phyloP scores from a whole-genome alignment of 768 basidiomycete genomes.

The Kwoniella dendrophila region DNA sequence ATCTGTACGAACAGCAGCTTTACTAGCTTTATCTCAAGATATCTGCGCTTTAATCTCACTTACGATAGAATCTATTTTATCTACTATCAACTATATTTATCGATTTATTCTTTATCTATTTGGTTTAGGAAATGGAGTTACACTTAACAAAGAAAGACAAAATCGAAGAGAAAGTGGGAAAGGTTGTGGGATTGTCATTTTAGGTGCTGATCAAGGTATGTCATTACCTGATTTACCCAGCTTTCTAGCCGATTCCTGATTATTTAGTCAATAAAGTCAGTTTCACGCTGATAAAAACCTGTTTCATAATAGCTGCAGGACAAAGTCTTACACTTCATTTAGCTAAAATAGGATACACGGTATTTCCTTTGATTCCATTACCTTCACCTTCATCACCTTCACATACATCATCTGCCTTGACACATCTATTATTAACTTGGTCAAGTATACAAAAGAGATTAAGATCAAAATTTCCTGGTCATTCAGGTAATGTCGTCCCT shows the following conservation, averaged over 20 bases:
- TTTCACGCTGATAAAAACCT: not conserved
- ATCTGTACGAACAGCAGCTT: slow-evolving; percentile 15
- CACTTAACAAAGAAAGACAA: not conserved
- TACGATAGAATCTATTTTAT: slow-evolving; percentile 35
- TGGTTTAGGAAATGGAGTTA: slow-evolving; percentile 16
- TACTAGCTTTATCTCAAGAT: slow-evolving; percentile 38
- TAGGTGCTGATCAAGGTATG: slow-evolving; percentile 43
- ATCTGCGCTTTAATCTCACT: slow-evolving; percentile 38
- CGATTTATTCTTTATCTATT: slow-evolving; percentile 14
- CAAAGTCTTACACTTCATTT: slow-evolving; percentile 41
- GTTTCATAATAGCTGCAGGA: slow-evolving; percentile 27
- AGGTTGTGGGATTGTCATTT: slow-evolving; percentile 40
- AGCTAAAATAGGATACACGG: slow-evolving; percentile 45
- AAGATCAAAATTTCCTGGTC: slow-evolving; percentile 25
- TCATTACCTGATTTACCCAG: no score
- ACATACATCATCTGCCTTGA: slow-evolving; percentile 37
- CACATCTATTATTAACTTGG: slow-evolving; percentile 39
- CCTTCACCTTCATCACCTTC: slow-evolving; percentile 37
- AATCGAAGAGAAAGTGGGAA: slow-evolving; percentile 28
- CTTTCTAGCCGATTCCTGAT: no score
- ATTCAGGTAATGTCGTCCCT: slow-evolving; percentile 42
- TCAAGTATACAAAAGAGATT: slow-evolving; percentile 41
- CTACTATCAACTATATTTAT: slow-evolving; percentile 28
- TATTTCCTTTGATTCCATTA: slow-evolving; percentile 44
- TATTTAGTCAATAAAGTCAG: not conserved